Base-by-base conservation (phyloP, 306 rosid genomes). In the Dicorynia guianensis region DNA sequence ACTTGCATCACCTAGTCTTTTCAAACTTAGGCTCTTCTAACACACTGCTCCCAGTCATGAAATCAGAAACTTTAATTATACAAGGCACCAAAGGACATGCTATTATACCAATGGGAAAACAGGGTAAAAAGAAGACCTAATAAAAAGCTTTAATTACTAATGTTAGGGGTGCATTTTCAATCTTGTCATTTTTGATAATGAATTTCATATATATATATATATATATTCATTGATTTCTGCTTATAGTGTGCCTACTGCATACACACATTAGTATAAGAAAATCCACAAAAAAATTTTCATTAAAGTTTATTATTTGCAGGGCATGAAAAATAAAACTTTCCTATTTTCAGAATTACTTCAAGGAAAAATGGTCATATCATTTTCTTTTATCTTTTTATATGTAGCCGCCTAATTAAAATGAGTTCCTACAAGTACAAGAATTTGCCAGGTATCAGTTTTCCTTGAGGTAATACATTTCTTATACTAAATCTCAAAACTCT, bases 91-190 rank as follows among this genome's bases (percentile, higher is more conserved):
- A 46, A 63, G 72, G 40, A 50, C 62, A 76, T 58, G 18, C 25
- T 77, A 58, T 65, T 35, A 71, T 25, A 25, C 52, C 33, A 40
- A 48, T 63, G 25, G 17, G 63, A 70, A 70, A 56, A 40, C 34
- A 65, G 3, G 17, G 59, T n/a, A 55, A 49, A 82, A 77, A 35
- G 72, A 63, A 53, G 55, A 49, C 55, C 74, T 78, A 82, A 78
- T n/a, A n/a, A n/a, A n/a, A n/a, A n/a, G n/a, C n/a, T 68, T 34
- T 68, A 74, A 65, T 67, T 17, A 58, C 30, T 78, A 73, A 18
- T 44, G 67, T 58, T 71, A 48, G 62, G 39, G n/a, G 11, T 33
- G 48, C 63, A 69, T 12, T 47, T 69, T 44, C 25, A 19, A 19
- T 72, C 58, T 59, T 43, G 48, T 59, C 56, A 14, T 40, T 66